phyloP scores from a whole-genome alignment of 352 stramenopile genomes.

The Pythium periplocum region DNA sequence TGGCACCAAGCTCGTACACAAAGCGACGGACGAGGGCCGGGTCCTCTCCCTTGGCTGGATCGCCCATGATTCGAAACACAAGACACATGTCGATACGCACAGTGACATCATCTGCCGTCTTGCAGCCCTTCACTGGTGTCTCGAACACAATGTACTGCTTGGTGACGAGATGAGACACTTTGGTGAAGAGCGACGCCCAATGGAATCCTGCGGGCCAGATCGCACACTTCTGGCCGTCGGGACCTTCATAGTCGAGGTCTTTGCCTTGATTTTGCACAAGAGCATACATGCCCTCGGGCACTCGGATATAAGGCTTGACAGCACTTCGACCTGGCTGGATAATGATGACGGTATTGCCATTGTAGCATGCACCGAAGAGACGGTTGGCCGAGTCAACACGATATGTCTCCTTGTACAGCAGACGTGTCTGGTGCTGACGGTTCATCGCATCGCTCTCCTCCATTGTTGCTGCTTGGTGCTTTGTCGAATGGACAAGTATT shows the following conservation, averaged over 20 bases:
- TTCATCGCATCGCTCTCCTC: no score
- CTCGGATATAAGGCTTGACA: slow-evolving; percentile 78
- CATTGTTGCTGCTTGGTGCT: no score
- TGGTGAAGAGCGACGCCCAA: slow-evolving; percentile 63
- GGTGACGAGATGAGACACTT: slow-evolving; percentile 84
- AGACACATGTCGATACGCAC: slow-evolving; percentile 85
- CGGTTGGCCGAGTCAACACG: slow-evolving; percentile 68
- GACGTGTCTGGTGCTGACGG: slow-evolving; percentile 38
- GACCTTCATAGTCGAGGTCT: slow-evolving; percentile 52
- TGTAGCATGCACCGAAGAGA: slow-evolving; percentile 72
- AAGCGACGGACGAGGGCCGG: slow-evolving; percentile 81
- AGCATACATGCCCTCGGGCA: slow-evolving; percentile 86
- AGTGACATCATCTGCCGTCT: slow-evolving; percentile 85
- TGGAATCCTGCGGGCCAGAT: slow-evolving; percentile 83
- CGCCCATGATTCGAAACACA: slow-evolving; percentile 88
- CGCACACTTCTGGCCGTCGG: slow-evolving; percentile 36
- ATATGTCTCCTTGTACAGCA: slow-evolving; percentile 58
- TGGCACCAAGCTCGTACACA: slow-evolving; percentile 82
- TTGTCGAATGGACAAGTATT: no score
- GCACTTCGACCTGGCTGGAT: slow-evolving; percentile 54
- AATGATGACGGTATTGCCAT: slow-evolving; percentile 79
- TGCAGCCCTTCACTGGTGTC: slow-evolving; percentile 85
- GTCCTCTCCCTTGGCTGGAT: slow-evolving; percentile 77
- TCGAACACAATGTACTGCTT: slow-evolving; percentile 88
- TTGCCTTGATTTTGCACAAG: slow-evolving; percentile 83